Percentiles rank a stretch among this genome's conserved stretches.
Evolutionary conservation across 2,329 filamentous ascomycete genomes (phyloP).

Genomic region (Aspergillus sp.): DNA sequence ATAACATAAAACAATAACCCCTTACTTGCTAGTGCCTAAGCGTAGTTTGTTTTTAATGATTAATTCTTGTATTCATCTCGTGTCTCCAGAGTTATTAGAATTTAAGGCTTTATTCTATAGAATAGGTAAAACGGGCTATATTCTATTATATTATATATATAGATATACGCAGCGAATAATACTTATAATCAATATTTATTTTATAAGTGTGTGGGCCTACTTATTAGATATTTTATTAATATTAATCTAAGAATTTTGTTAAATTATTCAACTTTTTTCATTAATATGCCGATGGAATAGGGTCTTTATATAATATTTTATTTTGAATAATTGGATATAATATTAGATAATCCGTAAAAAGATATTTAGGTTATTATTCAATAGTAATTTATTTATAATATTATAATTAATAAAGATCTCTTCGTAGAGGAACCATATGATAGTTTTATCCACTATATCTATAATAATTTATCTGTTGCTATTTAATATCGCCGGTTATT

Average conservation of each 20-base stretch:
- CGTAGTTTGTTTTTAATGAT: background rate
- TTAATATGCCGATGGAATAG: background rate
- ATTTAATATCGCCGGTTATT: background rate
- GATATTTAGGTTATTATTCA: too few relatives aligned
- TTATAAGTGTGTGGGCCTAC: background rate
- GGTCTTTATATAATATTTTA: background rate
- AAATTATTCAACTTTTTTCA: background rate
- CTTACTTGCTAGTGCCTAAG: background rate
- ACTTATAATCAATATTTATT: background rate
- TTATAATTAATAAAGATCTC: background rate
- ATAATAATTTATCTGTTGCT: background rate
- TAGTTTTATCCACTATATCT: background rate
- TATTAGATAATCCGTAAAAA: too few relatives aligned
- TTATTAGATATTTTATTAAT: background rate
- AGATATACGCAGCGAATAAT: background rate
- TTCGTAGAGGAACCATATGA: background rate
- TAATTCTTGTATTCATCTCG: background rate
- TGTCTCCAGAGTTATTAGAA: background rate
- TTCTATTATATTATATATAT: background rate
- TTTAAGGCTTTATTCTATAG: background rate
- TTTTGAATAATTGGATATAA: too few relatives aligned
- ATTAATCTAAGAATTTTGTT: background rate
- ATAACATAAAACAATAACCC: background rate
- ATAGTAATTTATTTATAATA: background rate
- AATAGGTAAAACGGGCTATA: background rate